Evolutionary conservation across 1,139 yeast genomes (phyloP).

Genomic region (Debaryomyces subglobosus): DNA sequence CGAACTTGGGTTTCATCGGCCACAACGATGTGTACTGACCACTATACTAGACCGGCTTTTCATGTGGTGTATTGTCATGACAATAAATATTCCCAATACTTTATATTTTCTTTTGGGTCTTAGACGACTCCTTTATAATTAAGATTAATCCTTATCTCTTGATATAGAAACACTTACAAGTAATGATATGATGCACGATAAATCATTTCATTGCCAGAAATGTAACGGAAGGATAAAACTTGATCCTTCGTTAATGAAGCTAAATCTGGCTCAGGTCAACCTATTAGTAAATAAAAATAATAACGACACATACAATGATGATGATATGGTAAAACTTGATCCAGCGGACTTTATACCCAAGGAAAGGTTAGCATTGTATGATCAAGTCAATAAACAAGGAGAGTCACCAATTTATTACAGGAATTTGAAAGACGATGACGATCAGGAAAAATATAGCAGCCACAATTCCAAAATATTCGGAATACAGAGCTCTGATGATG

Average conservation of each 20-base stretch:
- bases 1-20: constrained; percentile 52
- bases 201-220: constrained; percentile 32
- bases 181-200: constrained; percentile 4
- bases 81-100: background rate
- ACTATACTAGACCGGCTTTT: constrained; percentile 46
- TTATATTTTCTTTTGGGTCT: background rate
- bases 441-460: constrained; percentile 19
- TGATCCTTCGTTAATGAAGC: constrained; percentile 31
- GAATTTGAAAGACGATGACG: constrained; percentile 19
- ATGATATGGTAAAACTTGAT: constrained; percentile 21
- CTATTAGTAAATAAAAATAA: constrained; percentile 28
- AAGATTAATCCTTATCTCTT: background rate
- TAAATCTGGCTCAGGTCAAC: constrained; percentile 38
- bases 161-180: background rate
- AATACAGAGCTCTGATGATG: constrained; percentile 26
- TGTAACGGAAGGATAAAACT: constrained; percentile 36
- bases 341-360: constrained; percentile 36
- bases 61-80: background rate
- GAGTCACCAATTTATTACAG: constrained; percentile 24
- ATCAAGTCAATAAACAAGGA: constrained; percentile 19
- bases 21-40: constrained; percentile 51
- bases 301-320: constrained; percentile 16
- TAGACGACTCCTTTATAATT: background rate
- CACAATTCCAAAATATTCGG: constrained; percentile 36
- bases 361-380: constrained; percentile 34